These are phyloP conservation scores for Globisporangium yorkense DNA, from an alignment of 352 stramenopile genomes.

Conservation along the genomic window DNA sequence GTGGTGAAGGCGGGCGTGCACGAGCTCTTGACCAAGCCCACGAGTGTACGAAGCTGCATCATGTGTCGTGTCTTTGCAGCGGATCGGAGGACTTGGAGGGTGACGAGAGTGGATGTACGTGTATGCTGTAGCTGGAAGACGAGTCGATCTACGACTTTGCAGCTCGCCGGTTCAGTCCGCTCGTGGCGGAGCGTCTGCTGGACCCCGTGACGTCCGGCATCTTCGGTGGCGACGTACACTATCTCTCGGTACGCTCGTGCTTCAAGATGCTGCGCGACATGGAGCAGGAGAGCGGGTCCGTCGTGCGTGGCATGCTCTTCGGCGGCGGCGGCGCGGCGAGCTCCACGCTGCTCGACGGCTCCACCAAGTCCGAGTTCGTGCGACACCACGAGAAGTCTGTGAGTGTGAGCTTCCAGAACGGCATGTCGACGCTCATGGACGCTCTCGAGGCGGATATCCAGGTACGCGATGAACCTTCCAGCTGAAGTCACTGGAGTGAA, in stretches of 20 bases:
- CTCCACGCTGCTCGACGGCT: constrained; percentile 63
- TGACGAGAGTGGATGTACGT: neutral
- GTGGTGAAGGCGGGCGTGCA: constrained; percentile 56
- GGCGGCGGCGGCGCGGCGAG: constrained; percentile 18
- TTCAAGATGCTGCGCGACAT: constrained; percentile 77
- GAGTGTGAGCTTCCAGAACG: constrained; percentile 81
- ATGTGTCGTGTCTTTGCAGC: neutral
- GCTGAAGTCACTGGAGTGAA: neutral
- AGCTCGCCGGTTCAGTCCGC: constrained; percentile 60
- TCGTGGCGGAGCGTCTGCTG: constrained; percentile 72
- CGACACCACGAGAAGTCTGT: constrained; percentile 58
- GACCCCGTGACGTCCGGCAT: constrained; percentile 83
- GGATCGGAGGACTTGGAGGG: neutral
- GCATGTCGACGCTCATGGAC: constrained; percentile 70
- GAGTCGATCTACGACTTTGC: constrained; percentile 85
- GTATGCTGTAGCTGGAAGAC: constrained; percentile 29
- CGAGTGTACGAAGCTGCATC: constrained; percentile 10
- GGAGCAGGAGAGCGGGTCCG: constrained; percentile 67
- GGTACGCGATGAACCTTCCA: constrained; percentile 9
- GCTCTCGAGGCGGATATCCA: constrained; percentile 36
- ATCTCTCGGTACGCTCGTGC: constrained; percentile 76
- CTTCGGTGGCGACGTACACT: constrained; percentile 78
- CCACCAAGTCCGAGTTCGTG: constrained; percentile 66
- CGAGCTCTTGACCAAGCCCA: constrained; percentile 47
- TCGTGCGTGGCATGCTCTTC: constrained; percentile 73